Evolutionary conservation across 352 stramenopile genomes (phyloP).

Genomic region (Phytophthora litchii): DNA sequence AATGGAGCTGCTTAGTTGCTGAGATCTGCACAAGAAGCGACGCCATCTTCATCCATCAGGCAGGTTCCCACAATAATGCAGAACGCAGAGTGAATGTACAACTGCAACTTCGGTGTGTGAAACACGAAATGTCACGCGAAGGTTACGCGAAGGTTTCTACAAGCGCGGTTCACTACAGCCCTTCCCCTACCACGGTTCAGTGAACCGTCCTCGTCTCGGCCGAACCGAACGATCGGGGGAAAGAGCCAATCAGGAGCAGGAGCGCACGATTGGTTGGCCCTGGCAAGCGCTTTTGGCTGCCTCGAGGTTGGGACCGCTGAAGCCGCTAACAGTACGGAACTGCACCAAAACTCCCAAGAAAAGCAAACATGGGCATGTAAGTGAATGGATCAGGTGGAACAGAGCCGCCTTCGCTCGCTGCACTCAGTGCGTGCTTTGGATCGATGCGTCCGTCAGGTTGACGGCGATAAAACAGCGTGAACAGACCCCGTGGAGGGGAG

Average conservation of each 20-base stretch:
- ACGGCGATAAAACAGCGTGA: conserved; percentile 1
- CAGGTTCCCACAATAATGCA: too few species aligned
- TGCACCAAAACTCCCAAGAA: conserved; percentile 83
- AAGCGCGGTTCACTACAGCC: conserved; percentile 11
- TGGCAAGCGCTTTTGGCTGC: conserved; percentile 48
- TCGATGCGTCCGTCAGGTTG: not conserved
- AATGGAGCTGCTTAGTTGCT: not conserved
- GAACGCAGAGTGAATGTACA: conserved; percentile 15
- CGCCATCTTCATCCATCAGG: too few species aligned
- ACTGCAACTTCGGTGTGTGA: conserved; percentile 13
- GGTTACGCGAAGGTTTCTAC: conserved; percentile 39
- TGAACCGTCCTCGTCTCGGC: conserved; percentile 23
- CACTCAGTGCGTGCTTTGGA: conserved; percentile 15
- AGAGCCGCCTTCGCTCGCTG: conserved; percentile 7
- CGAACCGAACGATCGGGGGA: conserved; percentile 38
- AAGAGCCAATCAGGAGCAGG: conserved; percentile 45
- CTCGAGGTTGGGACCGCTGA: conserved; percentile 7
- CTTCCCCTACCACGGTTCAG: conserved; percentile 35
- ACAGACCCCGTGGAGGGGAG: not conserved
- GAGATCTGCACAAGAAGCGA: too few species aligned
- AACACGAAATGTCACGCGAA: conserved; percentile 7
- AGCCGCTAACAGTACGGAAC: conserved; percentile 78
- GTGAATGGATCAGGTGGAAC: conserved; percentile 32
- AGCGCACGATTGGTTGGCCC: conserved; percentile 77
- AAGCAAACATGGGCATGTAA: conserved; percentile 88